Conservation (phyloP, 2,329 filamentous ascomycete genomes). For the Fusarium protoensiforme region DNA sequence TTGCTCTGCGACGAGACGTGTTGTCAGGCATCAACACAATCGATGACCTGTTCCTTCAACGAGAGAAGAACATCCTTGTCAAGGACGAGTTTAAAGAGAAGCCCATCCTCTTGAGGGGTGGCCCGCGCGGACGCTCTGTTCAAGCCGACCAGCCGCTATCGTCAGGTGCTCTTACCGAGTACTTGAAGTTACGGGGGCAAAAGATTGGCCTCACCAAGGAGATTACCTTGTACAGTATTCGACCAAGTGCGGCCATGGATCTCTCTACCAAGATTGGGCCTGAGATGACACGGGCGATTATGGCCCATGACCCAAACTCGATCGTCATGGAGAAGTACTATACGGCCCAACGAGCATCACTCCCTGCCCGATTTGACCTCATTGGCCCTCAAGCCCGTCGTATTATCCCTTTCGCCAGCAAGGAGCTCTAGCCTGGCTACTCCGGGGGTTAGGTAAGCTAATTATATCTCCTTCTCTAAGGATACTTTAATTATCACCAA, state of each 20-base stretch:
- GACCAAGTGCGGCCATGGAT: not conserved
- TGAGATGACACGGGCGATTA: not conserved
- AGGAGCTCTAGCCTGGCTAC: no score
- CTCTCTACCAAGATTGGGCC: not conserved
- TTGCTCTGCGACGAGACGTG: not conserved
- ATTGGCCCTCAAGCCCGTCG: not conserved
- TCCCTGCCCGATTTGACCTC: not conserved
- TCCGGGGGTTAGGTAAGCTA: no score
- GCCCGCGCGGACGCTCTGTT: not conserved
- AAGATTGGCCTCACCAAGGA: not conserved
- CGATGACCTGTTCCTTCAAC: not conserved
- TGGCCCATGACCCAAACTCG: not conserved
- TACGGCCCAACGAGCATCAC: not conserved
- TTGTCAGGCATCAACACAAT: not conserved
- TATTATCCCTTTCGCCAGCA: no score
- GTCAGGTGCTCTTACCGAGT: not conserved
- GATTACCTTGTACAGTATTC: not conserved
- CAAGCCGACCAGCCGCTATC: no score
- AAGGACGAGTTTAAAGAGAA: conserved; percentile 3
- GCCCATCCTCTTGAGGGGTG: not conserved
- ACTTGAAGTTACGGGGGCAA: not conserved
- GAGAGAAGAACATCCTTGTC: not conserved
- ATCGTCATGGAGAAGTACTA: not conserved
- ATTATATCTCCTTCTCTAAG: no score
- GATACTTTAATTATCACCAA: no score